A percentile compares a stretch with the other conserved stretches of the same genome.
These are phyloP conservation scores for Beauveria sp. DNA, from an alignment of 2,329 filamentous ascomycete genomes.

Conservation along the genomic window DNA sequence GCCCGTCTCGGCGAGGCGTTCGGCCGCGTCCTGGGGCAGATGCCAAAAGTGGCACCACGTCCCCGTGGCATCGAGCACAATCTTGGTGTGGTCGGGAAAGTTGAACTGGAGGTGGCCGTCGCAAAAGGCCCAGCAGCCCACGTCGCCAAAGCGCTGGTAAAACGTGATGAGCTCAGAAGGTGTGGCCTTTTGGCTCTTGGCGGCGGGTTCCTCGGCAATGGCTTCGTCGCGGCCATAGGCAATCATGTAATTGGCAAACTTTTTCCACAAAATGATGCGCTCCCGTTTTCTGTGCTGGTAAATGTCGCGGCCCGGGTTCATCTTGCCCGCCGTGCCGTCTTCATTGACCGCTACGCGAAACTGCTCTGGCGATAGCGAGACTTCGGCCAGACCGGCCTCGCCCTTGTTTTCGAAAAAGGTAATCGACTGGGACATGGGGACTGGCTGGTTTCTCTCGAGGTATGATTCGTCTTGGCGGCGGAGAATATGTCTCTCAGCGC, in stretches of 20 bases:
- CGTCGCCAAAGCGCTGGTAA: slow-evolving; percentile 73
- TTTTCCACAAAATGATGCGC: slow-evolving; percentile 62
- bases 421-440: slow-evolving; percentile 55
- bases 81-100: slow-evolving; percentile 82
- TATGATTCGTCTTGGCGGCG: slow-evolving; percentile 51
- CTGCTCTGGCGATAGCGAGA: slow-evolving; percentile 56
- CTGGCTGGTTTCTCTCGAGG: slow-evolving; percentile 49
- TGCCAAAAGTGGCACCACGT: slow-evolving; percentile 72
- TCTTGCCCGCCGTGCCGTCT: slow-evolving; percentile 53
- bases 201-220: slow-evolving; percentile 37
- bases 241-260: slow-evolving; percentile 69
- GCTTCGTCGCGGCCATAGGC: slow-evolving; percentile 66
- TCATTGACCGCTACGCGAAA: slow-evolving; percentile 49
- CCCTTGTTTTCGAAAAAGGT: slow-evolving; percentile 70
- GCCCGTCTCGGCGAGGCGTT: slow-evolving; percentile 55
- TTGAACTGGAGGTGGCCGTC: slow-evolving; percentile 82
- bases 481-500: slow-evolving; percentile 63
- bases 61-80: slow-evolving; percentile 69
- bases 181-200: slow-evolving; percentile 32
- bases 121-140: slow-evolving; percentile 73
- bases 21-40: slow-evolving; percentile 62
- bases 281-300: slow-evolving; percentile 60
- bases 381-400: slow-evolving; percentile 53
- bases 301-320: slow-evolving; percentile 54
- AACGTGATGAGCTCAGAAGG: slow-evolving; percentile 62